These are phyloP conservation scores for Ulota crispa DNA, from an alignment of 225 moss, liverwort and hornwort genomes.

Conservation along the genomic window DNA sequence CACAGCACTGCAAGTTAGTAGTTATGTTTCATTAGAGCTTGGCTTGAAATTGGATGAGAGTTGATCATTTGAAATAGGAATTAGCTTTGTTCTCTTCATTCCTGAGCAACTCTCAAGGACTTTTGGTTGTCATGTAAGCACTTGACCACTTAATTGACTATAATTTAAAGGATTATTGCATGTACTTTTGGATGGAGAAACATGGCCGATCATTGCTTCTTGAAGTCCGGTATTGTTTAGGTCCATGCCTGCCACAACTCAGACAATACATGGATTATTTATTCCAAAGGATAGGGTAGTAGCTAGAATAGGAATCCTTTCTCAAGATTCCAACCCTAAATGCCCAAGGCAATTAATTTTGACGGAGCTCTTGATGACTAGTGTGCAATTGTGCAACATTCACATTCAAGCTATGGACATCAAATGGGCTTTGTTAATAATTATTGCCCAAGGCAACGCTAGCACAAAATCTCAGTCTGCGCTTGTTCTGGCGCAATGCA, in stretches of 20 bases:
- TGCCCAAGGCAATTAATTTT: neutral
- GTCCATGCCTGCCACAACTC: no score
- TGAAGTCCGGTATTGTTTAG: no score
- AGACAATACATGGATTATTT: neutral
- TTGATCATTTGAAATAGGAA: neutral
- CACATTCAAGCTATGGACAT: neutral
- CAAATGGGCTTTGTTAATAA: neutral
- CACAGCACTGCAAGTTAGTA: no score
- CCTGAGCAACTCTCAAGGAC: neutral
- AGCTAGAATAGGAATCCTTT: neutral
- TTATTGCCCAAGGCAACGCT: neutral
- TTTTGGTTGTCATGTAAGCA: neutral
- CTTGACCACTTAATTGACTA: neutral
- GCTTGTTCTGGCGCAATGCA: neutral
- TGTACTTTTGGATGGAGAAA: neutral
- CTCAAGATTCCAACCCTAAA: neutral
- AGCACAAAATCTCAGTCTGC: neutral
- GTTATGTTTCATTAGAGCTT: no score
- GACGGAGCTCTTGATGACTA: neutral
- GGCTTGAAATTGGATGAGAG: no score
- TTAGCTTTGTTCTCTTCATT: neutral
- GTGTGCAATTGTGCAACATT: neutral
- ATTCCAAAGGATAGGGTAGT: neutral
- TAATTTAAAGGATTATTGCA: neutral
- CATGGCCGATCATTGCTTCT: neutral